phyloP scores from a whole-genome alignment of 2,329 filamentous ascomycete genomes.

The Calonectria pteridis region DNA sequence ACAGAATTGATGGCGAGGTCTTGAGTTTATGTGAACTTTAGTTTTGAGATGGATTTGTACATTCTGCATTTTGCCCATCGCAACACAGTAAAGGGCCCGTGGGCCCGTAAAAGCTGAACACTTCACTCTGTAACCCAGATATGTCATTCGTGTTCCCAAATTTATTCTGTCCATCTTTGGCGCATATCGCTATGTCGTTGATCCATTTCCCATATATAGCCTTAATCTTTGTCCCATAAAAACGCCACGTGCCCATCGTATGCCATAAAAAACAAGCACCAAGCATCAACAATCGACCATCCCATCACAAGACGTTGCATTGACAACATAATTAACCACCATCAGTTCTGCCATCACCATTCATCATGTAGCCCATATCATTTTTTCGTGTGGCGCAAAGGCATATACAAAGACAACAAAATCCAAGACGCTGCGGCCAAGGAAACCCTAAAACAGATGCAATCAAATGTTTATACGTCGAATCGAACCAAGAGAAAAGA shows the following conservation, averaged over 20 bases:
- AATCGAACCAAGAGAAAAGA: background rate
- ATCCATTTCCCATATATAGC: constrained; percentile 3
- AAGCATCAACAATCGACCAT: background rate
- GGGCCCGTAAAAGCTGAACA: background rate
- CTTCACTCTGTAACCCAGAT: background rate
- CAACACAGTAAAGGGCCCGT: background rate
- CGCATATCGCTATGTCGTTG: constrained; percentile 15
- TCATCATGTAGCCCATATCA: constrained; percentile 1
- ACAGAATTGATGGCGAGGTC: background rate
- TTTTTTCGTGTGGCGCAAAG: background rate
- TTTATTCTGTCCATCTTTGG: constrained; percentile 1
- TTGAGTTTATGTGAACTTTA: background rate
- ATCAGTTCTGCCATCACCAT: background rate
- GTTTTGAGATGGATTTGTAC: background rate
- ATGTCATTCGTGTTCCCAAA: background rate
- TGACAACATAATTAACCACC: constrained; percentile 20
- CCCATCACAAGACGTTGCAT: background rate
- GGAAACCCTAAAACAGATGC: background rate
- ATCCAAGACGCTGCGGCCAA: background rate
- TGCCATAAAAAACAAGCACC: background rate
- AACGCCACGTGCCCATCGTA: constrained; percentile 10
- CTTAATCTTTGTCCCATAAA: background rate
- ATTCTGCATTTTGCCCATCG: background rate
- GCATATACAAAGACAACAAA: background rate
- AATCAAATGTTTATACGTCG: constrained; percentile 1